Conservation (phyloP, 306 rosid species). For the Delonix regia region DNA sequence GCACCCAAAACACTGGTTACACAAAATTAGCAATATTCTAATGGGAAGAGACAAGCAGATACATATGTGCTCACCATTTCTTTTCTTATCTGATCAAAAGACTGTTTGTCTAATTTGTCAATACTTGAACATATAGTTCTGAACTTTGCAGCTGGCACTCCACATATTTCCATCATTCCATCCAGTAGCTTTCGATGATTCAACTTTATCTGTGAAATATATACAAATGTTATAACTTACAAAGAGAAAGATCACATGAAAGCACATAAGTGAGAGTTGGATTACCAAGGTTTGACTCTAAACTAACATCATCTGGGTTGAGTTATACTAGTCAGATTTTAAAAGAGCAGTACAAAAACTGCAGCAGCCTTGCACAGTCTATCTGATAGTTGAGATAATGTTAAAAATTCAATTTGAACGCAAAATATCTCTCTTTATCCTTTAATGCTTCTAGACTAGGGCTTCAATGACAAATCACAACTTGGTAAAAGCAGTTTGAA, state of each 20-base stretch:
- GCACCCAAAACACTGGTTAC: not conserved
- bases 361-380: not conserved
- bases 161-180: slow-evolving; percentile 94
- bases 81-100: slow-evolving; percentile 76
- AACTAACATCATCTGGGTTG: slow-evolving; percentile 13
- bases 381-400: not conserved
- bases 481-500: not conserved
- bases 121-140: slow-evolving; percentile 96
- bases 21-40: slow-evolving; percentile 10
- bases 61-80: slow-evolving; percentile 75
- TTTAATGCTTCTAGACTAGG: not conserved
- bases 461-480: not conserved
- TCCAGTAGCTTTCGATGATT: slow-evolving; percentile 86
- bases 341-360: slow-evolving; percentile 3
- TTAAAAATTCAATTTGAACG: not conserved
- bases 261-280: not conserved
- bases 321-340: slow-evolving; percentile 4
- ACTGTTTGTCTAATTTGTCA: slow-evolving; percentile 92
- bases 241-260: slow-evolving; percentile 1
- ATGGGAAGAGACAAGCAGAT: slow-evolving; percentile 20
- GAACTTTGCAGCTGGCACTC: slow-evolving; percentile 88
- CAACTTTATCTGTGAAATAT: slow-evolving; percentile 74
- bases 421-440: not conserved
- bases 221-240: not conserved
- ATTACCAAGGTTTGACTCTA: slow-evolving; percentile 13